These are phyloP conservation scores for Phaeosphaeria sp. DNA, from an alignment of 2,329 filamentous ascomycete species.

Conservation along the genomic window DNA sequence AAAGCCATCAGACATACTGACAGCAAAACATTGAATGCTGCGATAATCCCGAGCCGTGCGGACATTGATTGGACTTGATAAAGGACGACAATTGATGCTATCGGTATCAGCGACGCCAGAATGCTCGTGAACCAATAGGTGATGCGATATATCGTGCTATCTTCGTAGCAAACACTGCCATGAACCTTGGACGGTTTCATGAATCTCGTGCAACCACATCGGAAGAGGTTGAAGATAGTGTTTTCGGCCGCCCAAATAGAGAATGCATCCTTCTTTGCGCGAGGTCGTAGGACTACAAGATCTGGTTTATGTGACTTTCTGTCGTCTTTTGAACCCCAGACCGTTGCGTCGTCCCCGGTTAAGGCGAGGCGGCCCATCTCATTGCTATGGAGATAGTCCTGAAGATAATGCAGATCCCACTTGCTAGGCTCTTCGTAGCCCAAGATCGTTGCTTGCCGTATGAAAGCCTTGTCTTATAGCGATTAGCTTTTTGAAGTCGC, in stretches of 20 bases:
- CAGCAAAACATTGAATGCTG: slow-evolving; percentile 29
- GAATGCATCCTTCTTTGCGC: slow-evolving; percentile 23
- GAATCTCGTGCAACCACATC: slow-evolving; percentile 15
- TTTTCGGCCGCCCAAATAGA: slow-evolving; percentile 21
- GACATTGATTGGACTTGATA: slow-evolving; percentile 14
- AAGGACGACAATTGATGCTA: slow-evolving; percentile 27
- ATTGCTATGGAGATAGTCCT: slow-evolving; percentile 17
- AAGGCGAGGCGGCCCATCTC: slow-evolving; percentile 13
- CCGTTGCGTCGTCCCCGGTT: slow-evolving; percentile 9
- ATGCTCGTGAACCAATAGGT: slow-evolving; percentile 28
- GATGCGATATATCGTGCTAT: slow-evolving; percentile 15
- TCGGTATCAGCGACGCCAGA: slow-evolving; percentile 28
- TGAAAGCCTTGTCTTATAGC: slow-evolving; percentile 20
- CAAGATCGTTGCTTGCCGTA: slow-evolving; percentile 20
- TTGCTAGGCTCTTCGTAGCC: slow-evolving; percentile 11
- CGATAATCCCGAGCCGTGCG: slow-evolving; percentile 22
- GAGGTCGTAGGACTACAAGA: slow-evolving; percentile 16
- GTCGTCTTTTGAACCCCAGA: slow-evolving; percentile 14
- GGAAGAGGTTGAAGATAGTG: slow-evolving; percentile 8
- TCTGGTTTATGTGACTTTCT: slow-evolving; percentile 13
- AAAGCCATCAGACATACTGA: slow-evolving; percentile 26
- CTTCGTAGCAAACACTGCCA: slow-evolving; percentile 15
- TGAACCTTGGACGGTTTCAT: slow-evolving; percentile 15
- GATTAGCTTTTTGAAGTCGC: background rate
- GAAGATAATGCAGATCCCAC: slow-evolving; percentile 23